Evolutionary conservation across 1,139 yeast genomes (phyloP), one percentile per base, ranked within the genome.

Genomic region (Lodderomyces metapsilosis): DNA sequence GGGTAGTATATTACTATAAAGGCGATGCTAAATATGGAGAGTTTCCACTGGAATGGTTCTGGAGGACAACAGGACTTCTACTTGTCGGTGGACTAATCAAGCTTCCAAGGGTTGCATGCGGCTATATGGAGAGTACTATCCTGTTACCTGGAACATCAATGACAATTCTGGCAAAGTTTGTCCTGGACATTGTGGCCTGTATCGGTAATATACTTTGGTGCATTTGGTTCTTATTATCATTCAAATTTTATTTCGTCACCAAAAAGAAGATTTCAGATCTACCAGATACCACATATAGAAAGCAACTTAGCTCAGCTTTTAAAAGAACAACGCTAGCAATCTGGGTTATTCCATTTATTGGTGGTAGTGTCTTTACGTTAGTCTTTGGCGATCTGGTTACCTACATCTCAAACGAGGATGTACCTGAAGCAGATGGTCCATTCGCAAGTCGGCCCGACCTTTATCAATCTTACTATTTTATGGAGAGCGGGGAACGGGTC

Each of bases 1-100:
- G 74, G 1, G 71, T 66, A 3, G 50, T 67, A 16, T 68, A 64
- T 45, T 61, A 59, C 45, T 62, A 58, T 34, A 51, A 51, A 25
- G 59, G 57, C 2, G 54, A 51, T 21, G 51, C 67, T 37, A 57
- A 60, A 34, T 65, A 54, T 41, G 51, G 70, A 39, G 44, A 54
- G 35, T 44, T 67, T 9, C 72, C 72, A 2, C 43, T 44, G 5
- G 42, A 49, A 2, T 43, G 49, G 20, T 41, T 51, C 39, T 52
- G 47, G n/a, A 43, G 45, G 10, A 61, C 66, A 3, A 37, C 43
- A 4, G 40, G 36, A 4, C 45, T 63, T 15, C 44, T 59, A 8
- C 15, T 49, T 12, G 25, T 43, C 2, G 45, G 50, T 36, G 24
- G 52, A 12, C 43, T 40, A n/a, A 24, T 49, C 10, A 7, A 23